phyloP scores from a whole-genome alignment of 305 asterid genomes.

The Fraxinus platypoda region DNA sequence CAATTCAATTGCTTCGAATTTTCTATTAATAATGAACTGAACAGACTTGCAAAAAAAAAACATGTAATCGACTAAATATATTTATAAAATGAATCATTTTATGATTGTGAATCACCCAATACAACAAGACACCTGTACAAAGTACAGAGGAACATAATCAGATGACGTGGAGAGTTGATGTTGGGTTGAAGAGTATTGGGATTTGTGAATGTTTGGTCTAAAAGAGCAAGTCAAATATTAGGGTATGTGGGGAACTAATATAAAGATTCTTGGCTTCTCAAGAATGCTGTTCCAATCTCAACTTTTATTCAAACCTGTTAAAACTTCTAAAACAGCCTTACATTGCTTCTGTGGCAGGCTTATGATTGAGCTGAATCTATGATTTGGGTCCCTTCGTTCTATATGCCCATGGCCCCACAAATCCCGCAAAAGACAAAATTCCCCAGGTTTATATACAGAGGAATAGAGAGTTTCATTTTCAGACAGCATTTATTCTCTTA shows the following conservation, averaged over 20 bases:
- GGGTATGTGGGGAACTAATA: constrained; percentile 45
- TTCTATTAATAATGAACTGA: not conserved
- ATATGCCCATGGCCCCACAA: constrained; percentile 58
- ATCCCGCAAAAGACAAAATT: constrained; percentile 27
- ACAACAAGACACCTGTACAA: not conserved
- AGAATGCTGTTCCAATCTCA: constrained; percentile 46
- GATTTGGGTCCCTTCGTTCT: constrained; percentile 44
- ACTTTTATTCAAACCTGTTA: constrained; percentile 75
- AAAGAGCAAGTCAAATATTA: constrained; percentile 55
- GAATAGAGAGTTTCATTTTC: constrained; percentile 21
- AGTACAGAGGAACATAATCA: constrained; percentile 10
- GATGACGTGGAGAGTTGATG: constrained; percentile 38
- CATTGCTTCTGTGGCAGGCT: constrained; percentile 57
- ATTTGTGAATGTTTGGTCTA: constrained; percentile 52
- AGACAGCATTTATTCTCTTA: constrained; percentile 38
- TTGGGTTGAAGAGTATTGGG: constrained; percentile 17
- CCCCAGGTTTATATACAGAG: constrained; percentile 37
- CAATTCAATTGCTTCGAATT: not conserved
- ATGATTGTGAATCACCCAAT: not conserved
- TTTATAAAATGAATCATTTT: not conserved
- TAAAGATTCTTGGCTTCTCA: constrained; percentile 77
- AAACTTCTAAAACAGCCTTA: constrained; percentile 80
- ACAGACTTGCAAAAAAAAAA: no score
- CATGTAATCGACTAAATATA: not conserved
- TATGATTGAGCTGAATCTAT: constrained; percentile 74